Base-by-base conservation (phyloP, 2,329 filamentous ascomycete genomes). In the Trichoderma endophyticum region DNA sequence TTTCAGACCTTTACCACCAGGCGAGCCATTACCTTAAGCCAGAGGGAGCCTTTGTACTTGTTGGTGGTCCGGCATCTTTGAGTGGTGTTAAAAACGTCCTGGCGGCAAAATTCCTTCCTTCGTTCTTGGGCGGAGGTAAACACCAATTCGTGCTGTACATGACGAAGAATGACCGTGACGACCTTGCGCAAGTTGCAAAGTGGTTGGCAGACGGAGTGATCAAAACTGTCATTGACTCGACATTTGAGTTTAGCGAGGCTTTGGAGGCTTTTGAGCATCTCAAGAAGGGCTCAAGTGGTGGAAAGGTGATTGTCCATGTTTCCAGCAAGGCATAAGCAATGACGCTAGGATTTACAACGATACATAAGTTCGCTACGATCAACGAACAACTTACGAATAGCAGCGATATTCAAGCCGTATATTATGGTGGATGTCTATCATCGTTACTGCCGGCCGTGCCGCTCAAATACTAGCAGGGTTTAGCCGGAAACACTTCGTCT, bases 151-250 rank as follows among this genome's bases (percentile, higher is more conserved):
- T 83, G 12, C 77, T 83, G 21, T 77, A 84, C 30, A 75, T 82
- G 56, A 77, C 79, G 2, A 81, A 83, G 72, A 82, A 83, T 24
- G 83, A 82, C 3, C 77, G 79, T 1, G 80, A 84, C 8, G 84
- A 90, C 57, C 76, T 90, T 66, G 79, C 77, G 26, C 80, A 85
- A 77, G 78, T 92, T 67, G 86, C 81, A 2, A 77, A 83, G 48
- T 89, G 87, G 88, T 81, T 91, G 77, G 79, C 80, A 7, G 84
- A 91, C 73, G 89, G 88, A 0, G 90, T 87, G 76, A 74, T 92
- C 14, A 87, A 84, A 79, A 81, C 85, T 5, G 82, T 89, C 1
- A 78, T 91, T 39, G 89, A 91, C 77, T 82, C 83, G 39, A 82
- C 82, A 2, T 91, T 85, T 75, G 82, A 83, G 26, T 89, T 90